Evolutionary conservation across 2,329 filamentous ascomycete genomes (phyloP), one percentile per base, ranked within the genome.

Genomic region (Penicillium expansum): DNA sequence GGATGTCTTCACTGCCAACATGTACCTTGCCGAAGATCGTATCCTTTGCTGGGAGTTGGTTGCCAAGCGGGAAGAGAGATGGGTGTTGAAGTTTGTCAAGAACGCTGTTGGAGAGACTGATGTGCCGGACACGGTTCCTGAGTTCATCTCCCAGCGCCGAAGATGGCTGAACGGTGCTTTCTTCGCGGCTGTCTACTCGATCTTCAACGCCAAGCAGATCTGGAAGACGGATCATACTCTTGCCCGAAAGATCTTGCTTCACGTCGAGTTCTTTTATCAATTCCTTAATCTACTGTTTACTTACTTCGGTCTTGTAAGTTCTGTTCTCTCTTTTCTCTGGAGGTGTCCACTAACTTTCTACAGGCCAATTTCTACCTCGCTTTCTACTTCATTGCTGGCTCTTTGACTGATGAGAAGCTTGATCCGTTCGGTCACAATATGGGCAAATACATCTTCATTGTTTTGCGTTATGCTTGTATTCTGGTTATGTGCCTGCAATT

Each of bases 121-220:
- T 80, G 94, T 99, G 53, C 94, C 92, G 71, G 94, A 99, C 74
- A 77, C 90, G 9, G 90, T 99, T 2, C 92, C 95, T 1, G 94
- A 99, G 68, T 99, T 99, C 70, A 92, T 99, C 69, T 97, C 92
- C 0, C 94, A 99, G 71, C 89, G 94, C 70, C 86, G 94, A 71
- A 86, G 94, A 75, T 99, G 94, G 94, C 86, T 99, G 60, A 99
- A 99, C 73, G 94, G 94, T 71, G 94, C 94, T 64, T 99, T 99
- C 80, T 99, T 99, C 73, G 95, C 94, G 0, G 94, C 94, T 42
- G 92, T 97, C 51, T 99, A 97, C 80, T 97, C 93, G 1, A 85
- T 97, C 3, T 89, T 97, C 41, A 94, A 99, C 76, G 96, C 93
- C 75, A 87, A 84, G 66, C 95, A 99, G 76, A 87, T 99, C 69